Evolutionary conservation across 768 basidiomycete genomes (phyloP).

Genomic region (Hygrocybe punicea): DNA sequence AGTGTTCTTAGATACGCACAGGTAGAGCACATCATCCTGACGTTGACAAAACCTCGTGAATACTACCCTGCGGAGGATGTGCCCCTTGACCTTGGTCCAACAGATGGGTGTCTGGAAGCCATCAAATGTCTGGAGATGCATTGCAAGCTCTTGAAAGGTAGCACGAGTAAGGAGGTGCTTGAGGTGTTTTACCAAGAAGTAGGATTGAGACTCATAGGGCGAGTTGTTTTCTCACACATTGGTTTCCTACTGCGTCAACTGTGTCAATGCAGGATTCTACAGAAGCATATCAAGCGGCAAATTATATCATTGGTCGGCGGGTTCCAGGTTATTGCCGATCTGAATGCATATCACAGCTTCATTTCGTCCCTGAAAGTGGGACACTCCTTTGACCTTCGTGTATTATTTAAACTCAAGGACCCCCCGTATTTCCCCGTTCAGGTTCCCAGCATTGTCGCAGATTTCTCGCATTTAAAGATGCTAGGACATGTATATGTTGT

Average conservation of each 20-base stretch:
- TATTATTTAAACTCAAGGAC: background rate
- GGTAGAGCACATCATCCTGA: constrained; percentile 92
- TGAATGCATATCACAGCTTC: constrained; percentile 91
- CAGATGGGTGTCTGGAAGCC: constrained; percentile 83
- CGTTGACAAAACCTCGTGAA: constrained; percentile 76
- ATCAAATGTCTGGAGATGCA: constrained; percentile 88
- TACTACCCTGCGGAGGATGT: constrained; percentile 87
- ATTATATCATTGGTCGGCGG: constrained; percentile 94
- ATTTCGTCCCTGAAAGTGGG: constrained; percentile 78
- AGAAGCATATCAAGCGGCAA: constrained; percentile 95
- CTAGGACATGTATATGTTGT: constrained; percentile 95
- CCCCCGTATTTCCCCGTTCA: constrained; percentile 20
- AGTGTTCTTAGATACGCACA: constrained; percentile 27
- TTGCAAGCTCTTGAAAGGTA: constrained; percentile 86
- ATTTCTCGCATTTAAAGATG: constrained; percentile 96
- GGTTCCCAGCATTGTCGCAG: constrained; percentile 77
- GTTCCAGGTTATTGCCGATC: constrained; percentile 92
- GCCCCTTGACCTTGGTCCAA: constrained; percentile 78
- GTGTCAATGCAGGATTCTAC: constrained; percentile 67
- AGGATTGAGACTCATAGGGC: constrained; percentile 84
- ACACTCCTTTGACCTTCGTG: background rate
- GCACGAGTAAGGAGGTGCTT: constrained; percentile 91
- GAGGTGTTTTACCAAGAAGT: constrained; percentile 99
- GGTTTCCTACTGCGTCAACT: background rate
- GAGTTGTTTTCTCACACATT: constrained; percentile 26